Conservation (phyloP, 2,329 filamentous ascomycete genomes). For the Exserohilum turcica region DNA sequence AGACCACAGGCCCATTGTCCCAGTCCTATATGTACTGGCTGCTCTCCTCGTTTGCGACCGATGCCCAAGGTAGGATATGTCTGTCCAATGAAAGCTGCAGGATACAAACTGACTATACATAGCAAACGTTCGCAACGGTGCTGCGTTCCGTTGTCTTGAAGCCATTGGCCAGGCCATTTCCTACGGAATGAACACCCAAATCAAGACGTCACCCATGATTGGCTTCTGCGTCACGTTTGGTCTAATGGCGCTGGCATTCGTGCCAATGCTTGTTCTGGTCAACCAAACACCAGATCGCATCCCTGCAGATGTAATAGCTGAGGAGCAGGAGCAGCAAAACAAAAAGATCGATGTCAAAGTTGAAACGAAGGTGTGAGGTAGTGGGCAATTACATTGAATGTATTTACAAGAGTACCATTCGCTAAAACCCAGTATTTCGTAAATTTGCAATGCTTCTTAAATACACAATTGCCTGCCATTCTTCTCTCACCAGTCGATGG, state of each 20-base stretch:
- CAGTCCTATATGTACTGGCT: constrained; percentile 44
- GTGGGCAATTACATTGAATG: too few species aligned
- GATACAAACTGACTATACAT: constrained; percentile 4
- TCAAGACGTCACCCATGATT: constrained; percentile 33
- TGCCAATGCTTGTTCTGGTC: constrained; percentile 41
- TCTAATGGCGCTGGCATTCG: constrained; percentile 37
- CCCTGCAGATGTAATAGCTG: constrained; percentile 37
- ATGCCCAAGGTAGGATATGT: constrained; percentile 26
- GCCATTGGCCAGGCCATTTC: constrained; percentile 37
- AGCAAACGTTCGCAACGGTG: constrained; percentile 34
- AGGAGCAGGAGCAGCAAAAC: constrained; percentile 25
- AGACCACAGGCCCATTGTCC: constrained; percentile 47
- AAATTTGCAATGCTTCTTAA: too few species aligned
- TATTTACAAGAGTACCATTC: too few species aligned
- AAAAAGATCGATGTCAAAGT: constrained; percentile 23
- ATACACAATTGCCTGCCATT: too few species aligned
- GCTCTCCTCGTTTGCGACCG: constrained; percentile 36
- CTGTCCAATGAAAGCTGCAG: not conserved
- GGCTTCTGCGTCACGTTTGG: constrained; percentile 43
- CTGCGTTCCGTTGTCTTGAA: constrained; percentile 36
- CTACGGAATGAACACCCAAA: constrained; percentile 39
- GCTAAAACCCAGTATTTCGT: too few species aligned
- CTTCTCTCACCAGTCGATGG: too few species aligned
- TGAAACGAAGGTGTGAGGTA: constrained; percentile 18
- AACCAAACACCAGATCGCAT: constrained; percentile 42